A percentile compares a stretch with the other conserved stretches of the same genome.
phyloP scores from a whole-genome alignment of 805 yeast species.

The Komagataella pastoris region DNA sequence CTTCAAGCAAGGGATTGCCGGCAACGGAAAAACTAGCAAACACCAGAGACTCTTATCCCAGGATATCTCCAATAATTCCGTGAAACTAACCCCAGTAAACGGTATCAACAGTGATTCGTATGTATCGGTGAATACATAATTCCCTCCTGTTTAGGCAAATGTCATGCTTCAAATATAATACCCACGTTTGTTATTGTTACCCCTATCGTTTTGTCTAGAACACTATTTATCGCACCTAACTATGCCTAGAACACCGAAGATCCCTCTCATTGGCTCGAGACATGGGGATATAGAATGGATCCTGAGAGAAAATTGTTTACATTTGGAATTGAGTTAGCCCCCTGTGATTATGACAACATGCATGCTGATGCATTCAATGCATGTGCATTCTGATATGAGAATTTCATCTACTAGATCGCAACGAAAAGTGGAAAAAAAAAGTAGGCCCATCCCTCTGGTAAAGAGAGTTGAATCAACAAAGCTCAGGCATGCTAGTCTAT shows the following conservation, averaged over 20 bases:
- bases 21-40: background rate
- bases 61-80: background rate
- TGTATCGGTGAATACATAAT: background rate
- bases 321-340: background rate
- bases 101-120: background rate
- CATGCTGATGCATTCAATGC: background rate
- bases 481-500: no score
- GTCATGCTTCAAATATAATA: background rate
- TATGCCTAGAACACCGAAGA: background rate
- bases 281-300: background rate
- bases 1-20: background rate
- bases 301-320: background rate
- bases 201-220: background rate
- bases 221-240: background rate
- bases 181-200: background rate
- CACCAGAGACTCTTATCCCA: background rate
- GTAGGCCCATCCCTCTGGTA: no score
- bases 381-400: background rate
- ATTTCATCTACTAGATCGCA: background rate
- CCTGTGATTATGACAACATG: background rate
- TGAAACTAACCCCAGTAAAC: background rate
- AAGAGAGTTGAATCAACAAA: no score
- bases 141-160: background rate
- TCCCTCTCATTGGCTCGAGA: background rate
- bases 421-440: background rate